A percentile compares a stretch with the other conserved stretches of the same genome.
Evolutionary conservation across 192 early-diverging fungal genomes (phyloP).

Genomic region (Gryganskiella cystojenkinii): DNA sequence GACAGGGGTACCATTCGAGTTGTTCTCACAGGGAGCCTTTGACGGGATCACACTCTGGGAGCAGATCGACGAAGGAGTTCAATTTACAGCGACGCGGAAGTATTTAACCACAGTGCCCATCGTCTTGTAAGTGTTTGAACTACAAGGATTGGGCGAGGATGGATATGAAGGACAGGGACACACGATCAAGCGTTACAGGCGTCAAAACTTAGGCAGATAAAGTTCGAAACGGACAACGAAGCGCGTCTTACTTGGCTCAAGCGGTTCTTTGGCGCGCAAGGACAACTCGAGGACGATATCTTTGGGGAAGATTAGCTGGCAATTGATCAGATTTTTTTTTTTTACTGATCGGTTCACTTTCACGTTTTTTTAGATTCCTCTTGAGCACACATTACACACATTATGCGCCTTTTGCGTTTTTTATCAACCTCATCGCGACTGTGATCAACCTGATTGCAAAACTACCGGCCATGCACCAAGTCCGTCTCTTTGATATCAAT

Average conservation of each 20-base stretch:
- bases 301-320: too few relatives aligned
- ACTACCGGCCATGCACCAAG: slow-evolving; percentile 88
- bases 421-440: slow-evolving; percentile 87
- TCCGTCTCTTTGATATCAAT: slow-evolving; percentile 96
- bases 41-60: slow-evolving; percentile 97
- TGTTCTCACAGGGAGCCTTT: slow-evolving; percentile 90
- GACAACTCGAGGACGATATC: not conserved
- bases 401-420: slow-evolving; percentile 90
- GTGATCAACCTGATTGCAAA: slow-evolving; percentile 91
- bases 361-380: slow-evolving; percentile 74
- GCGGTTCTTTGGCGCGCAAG: too few relatives aligned
- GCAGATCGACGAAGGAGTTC: slow-evolving; percentile 97
- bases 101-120: slow-evolving; percentile 95
- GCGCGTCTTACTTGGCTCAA: too few relatives aligned
- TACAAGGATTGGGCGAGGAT: too few relatives aligned
- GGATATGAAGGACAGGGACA: too few relatives aligned
- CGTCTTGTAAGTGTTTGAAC: slow-evolving; percentile 92
- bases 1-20: slow-evolving; percentile 91
- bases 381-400: slow-evolving; percentile 95
- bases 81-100: slow-evolving; percentile 98
- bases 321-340: too few relatives aligned
- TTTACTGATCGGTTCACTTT: too few relatives aligned
- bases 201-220: too few relatives aligned
- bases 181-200: too few relatives aligned
- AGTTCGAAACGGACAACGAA: too few relatives aligned